phyloP scores from a whole-genome alignment of 2,329 filamentous ascomycete genomes.

The Podosphaera fusca region DNA sequence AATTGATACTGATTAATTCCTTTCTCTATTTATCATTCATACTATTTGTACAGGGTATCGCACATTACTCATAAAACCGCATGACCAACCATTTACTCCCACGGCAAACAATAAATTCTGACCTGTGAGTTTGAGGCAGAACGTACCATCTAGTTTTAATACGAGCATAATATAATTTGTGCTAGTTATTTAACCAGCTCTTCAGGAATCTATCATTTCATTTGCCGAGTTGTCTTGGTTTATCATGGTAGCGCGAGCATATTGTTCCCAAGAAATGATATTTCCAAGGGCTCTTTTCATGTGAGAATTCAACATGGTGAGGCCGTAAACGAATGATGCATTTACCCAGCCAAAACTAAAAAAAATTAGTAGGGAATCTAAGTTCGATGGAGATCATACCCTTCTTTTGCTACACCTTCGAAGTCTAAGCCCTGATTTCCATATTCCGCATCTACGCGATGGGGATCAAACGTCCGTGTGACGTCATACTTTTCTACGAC shows the following conservation, averaged over 20 bases:
- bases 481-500: constrained; percentile 99
- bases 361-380: constrained; percentile 8
- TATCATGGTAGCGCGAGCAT: background rate
- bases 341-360: constrained; percentile 94
- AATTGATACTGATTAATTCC: too few species aligned
- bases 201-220: too few species aligned
- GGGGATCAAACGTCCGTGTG: constrained; percentile 68
- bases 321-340: constrained; percentile 83
- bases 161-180: too few species aligned
- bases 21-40: too few species aligned
- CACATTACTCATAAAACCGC: too few species aligned
- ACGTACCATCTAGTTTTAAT: too few species aligned
- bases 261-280: constrained; percentile 41
- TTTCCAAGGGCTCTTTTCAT: constrained; percentile 76
- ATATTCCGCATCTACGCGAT: constrained; percentile 89
- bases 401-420: constrained; percentile 86
- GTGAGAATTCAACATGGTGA: constrained; percentile 71
- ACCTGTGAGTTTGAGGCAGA: too few species aligned
- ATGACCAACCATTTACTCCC: too few species aligned
- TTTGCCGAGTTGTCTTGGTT: too few species aligned
- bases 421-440: constrained; percentile 92
- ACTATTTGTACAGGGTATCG: too few species aligned
- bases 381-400: constrained; percentile 31
- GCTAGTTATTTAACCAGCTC: too few species aligned
- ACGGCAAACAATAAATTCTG: too few species aligned